Conservation (phyloP, 768 basidiomycete species). For the Amanita brunnescens region DNA sequence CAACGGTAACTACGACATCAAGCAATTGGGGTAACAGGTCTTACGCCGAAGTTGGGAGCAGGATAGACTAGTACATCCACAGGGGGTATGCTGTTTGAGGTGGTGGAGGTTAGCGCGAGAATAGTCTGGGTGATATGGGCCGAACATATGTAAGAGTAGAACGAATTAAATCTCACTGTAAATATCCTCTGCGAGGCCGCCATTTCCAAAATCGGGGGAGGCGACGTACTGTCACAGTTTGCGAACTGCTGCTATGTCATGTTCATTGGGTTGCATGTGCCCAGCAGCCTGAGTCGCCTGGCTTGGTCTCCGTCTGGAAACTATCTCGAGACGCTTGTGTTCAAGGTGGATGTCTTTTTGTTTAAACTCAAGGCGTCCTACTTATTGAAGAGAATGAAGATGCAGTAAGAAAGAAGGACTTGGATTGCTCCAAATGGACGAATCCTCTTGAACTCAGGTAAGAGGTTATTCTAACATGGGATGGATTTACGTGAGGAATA, state of each 20-base stretch:
- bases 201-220: background rate
- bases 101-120: conserved; percentile 16
- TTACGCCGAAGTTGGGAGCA: conserved; percentile 5
- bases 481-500: background rate
- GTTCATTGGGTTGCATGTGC: conserved; percentile 3
- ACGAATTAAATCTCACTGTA: background rate
- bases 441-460: conserved; percentile 83
- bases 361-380: background rate
- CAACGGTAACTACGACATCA: conserved; percentile 8
- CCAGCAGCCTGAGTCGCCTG: no score
- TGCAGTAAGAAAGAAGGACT: conserved; percentile 36
- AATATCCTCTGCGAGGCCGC: background rate
- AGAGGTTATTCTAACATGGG: background rate
- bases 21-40: conserved; percentile 9
- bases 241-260: background rate
- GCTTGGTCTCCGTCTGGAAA: no score
- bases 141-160: background rate
- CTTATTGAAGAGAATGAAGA: no score
- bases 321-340: no score
- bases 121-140: conserved; percentile 16
- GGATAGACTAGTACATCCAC: conserved; percentile 3
- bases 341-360: background rate
- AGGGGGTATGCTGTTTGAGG: conserved; percentile 14
- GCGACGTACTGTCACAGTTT: conserved; percentile 1
- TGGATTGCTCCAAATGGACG: conserved; percentile 80